phyloP scores from a whole-genome alignment of 1,139 yeast genomes.

The Oligophagozyma castellii region DNA sequence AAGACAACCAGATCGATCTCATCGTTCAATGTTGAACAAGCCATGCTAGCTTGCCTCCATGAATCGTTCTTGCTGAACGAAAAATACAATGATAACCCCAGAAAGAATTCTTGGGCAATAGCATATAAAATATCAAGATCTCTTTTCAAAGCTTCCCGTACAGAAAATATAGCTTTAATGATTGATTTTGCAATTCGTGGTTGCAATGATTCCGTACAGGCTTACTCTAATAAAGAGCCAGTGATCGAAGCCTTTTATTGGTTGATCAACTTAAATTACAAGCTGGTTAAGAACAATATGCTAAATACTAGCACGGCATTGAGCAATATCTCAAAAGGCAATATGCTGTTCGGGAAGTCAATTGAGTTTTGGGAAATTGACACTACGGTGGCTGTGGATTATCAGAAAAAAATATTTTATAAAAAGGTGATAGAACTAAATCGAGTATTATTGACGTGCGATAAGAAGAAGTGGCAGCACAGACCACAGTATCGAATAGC shows the following conservation, averaged over 20 bases:
- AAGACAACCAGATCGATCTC: neutral
- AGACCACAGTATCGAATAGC: constrained; percentile 71
- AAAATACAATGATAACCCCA: neutral
- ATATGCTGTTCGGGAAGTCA: constrained; percentile 18
- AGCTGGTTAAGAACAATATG: constrained; percentile 32
- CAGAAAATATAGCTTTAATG: constrained; percentile 21
- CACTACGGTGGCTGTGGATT: constrained; percentile 5
- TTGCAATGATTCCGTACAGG: constrained; percentile 30
- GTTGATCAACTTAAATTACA: constrained; percentile 41
- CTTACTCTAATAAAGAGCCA: constrained; percentile 35
- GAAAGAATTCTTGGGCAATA: constrained; percentile 43
- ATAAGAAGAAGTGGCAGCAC: constrained; percentile 88
- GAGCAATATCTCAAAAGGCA: constrained; percentile 28
- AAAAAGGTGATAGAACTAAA: constrained; percentile 26
- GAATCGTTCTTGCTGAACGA: neutral
- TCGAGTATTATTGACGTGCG: constrained; percentile 35
- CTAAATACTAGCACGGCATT: constrained; percentile 30
- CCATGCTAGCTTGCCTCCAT: constrained; percentile 26
- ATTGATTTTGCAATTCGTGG: constrained; percentile 31
- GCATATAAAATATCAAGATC: constrained; percentile 49
- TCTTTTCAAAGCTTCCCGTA: constrained; percentile 33
- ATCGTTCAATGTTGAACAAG: constrained; percentile 14
- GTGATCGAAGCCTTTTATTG: constrained; percentile 65
- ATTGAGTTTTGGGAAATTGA: constrained; percentile 11
- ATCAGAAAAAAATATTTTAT: constrained; percentile 14